These are phyloP conservation scores for Sorghum bicolor DNA, from an alignment of 176 grass and related monocot genomes.

Conservation along the genomic window Sorghum_bicolor_NCBIv3 NC_012878.2:50174501-50175000, in stretches of 20 bases:
- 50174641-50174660: constrained; percentile 1
- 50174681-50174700: constrained; percentile 9
- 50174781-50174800: background rate
- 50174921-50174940: background rate
- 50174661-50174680: background rate
- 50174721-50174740: background rate
- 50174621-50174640: constrained; percentile 23
- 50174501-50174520: constrained; percentile 88
- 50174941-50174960: background rate
- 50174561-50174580: background rate
- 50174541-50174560: constrained; percentile 57
- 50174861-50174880: background rate
- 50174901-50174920: background rate
- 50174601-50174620: constrained; percentile 10
- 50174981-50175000: background rate
- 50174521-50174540: constrained; percentile 87
- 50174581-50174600: background rate
- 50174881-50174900: background rate
- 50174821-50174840: background rate
- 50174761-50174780: background rate
- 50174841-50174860: background rate
- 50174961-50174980: background rate
- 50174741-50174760: constrained; percentile 4
- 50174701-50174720: constrained; percentile 25
- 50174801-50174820: background rate